A percentile compares a stretch with the other conserved stretches of the same genome.
These are phyloP conservation scores for Septoria petroselini DNA, from an alignment of 2,329 filamentous ascomycete species.

Conservation along the genomic window DNA sequence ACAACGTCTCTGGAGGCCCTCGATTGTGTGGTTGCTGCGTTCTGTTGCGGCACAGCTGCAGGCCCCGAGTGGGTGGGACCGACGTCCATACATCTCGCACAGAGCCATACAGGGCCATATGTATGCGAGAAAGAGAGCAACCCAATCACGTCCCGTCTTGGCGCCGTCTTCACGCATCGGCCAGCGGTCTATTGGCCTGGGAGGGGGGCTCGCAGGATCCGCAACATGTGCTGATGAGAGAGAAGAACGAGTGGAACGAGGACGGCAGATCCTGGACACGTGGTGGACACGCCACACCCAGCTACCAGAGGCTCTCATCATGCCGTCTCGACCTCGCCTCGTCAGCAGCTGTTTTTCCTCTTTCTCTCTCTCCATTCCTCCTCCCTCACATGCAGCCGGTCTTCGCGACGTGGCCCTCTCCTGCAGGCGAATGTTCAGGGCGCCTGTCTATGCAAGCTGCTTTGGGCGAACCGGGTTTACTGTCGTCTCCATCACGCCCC, in stretches of 20 bases:
- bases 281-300: background rate
- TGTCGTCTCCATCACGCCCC: background rate
- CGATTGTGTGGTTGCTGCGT: background rate
- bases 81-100: too few species aligned
- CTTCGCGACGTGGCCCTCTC: background rate
- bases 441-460: background rate
- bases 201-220: too few species aligned
- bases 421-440: constrained; percentile 3
- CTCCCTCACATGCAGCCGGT: background rate
- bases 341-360: background rate
- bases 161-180: background rate
- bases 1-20: background rate
- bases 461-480: background rate
- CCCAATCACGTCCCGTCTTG: background rate
- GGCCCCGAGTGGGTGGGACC: constrained; percentile 12
- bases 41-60: constrained; percentile 5
- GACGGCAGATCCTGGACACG: too few species aligned
- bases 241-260: too few species aligned
- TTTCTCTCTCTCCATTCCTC: background rate
- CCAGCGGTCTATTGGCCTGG: background rate
- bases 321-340: background rate
- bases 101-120: too few species aligned
- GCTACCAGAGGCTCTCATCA: background rate
- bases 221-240: too few species aligned
- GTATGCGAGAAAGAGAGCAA: too few species aligned